Base-by-base conservation (phyloP, 257 asterid species). In the Gentiana dahurica region DNA sequence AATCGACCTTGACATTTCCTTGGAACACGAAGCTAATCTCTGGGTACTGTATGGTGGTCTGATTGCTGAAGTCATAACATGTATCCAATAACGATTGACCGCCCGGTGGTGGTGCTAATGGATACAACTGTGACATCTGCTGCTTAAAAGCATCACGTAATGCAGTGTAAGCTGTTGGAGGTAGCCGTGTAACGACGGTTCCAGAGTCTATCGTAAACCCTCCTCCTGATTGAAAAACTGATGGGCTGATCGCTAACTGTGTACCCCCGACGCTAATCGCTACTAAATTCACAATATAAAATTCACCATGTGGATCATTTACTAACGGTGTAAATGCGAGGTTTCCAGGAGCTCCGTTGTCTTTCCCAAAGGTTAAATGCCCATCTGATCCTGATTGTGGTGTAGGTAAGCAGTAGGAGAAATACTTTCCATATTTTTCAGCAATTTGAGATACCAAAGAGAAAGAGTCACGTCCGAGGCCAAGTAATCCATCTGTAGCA, bases 331-430 rank as follows among this genome's bases (percentile, higher is more conserved):
- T 83, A 79, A 67, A 89, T 13, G 62, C 60, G 2, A 70, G 66
- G 12, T 8, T 58, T 0, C 15, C 58, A 2, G 81, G 58, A 36
- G 48, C 66, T 10, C 46, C 46, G n/a, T 13, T 36, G 24, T 24
- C 24, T 4, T 66, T 71, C 10, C 95, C 95, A 9, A 89, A 78
- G 2, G 88, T 62, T 73, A 86, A 65, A 64, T 81, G 79, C 12
- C 95, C 95, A 6, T 80, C 71, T 10, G 84, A 68, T 45, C 85
- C 77, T 7, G 87, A 36, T 2, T 55, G 49, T 24, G 24, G 24
- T 1, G 81, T 64, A 1, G 95, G 94, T 39, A 89, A 85, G 72
- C 94, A 84, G 34, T 89, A 89, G 7, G 94, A 89, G 78, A 89
- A 89, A 59, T 69, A 70, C 57, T 69, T 77, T 1, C 84, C 85